A percentile compares a stretch with the other conserved stretches of the same genome.
These are phyloP conservation scores for Gossypium mustelinum DNA, from an alignment of 345 rosid species.

Conservation along the genomic window DNA sequence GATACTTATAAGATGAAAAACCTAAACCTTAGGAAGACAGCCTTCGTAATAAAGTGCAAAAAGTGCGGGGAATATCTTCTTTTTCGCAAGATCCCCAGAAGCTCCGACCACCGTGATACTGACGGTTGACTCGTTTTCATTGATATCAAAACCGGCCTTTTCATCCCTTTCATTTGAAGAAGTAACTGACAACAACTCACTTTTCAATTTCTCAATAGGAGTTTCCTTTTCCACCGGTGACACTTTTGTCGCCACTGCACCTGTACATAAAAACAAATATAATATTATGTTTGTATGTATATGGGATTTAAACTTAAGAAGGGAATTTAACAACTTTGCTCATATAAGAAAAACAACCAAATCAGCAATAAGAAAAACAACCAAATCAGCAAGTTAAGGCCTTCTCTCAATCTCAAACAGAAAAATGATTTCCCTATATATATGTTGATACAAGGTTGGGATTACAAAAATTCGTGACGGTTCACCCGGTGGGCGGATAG, in stretches of 20 bases:
- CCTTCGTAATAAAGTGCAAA: constrained; percentile 95
- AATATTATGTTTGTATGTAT: too few species aligned
- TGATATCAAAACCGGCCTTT: constrained; percentile 35
- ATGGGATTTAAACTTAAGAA: not conserved
- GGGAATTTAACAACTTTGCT: not conserved
- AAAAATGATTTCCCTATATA: not conserved
- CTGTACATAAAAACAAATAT: not conserved
- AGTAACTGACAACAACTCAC: constrained; percentile 36
- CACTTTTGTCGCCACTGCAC: constrained; percentile 4
- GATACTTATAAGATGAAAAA: not conserved
- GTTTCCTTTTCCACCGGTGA: constrained; percentile 20
- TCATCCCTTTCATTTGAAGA: constrained; percentile 42
- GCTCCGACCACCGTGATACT: constrained; percentile 95
- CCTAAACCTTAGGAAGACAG: constrained; percentile 78
- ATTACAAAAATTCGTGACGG: too few species aligned
- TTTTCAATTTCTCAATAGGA: constrained; percentile 43
- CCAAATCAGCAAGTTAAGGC: not conserved
- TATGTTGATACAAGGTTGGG: too few species aligned
- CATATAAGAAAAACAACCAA: not conserved
- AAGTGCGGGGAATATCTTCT: constrained; percentile 97
- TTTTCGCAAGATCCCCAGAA: constrained; percentile 99
- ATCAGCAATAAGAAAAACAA: not conserved
- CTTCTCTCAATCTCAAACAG: not conserved
- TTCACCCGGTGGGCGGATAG: too few species aligned
- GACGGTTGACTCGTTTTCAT: constrained; percentile 58